phyloP scores from a whole-genome alignment of 2,329 filamentous ascomycete genomes.

The Fusarium sp. region DNA sequence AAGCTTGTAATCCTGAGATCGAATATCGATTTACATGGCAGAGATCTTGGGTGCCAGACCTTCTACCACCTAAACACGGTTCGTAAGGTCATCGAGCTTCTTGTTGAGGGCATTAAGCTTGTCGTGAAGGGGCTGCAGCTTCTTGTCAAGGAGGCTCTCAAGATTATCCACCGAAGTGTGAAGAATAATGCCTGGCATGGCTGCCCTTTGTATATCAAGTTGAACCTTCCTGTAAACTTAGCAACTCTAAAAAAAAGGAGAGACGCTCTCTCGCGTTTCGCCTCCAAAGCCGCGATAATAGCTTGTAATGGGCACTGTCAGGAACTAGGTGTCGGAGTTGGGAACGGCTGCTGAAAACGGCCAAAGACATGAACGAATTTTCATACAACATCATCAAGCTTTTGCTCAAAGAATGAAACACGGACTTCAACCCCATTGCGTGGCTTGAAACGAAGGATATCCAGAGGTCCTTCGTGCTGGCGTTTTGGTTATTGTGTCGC shows the following conservation, averaged over 20 bases:
- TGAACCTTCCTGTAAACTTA: neutral
- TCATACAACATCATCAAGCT: neutral
- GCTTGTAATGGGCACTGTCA: neutral
- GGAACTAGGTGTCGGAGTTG: neutral
- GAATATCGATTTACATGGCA: neutral
- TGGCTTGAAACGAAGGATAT: neutral
- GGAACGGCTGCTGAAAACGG: neutral
- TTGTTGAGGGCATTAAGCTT: neutral
- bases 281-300: neutral
- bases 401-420: neutral
- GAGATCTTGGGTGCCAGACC: neutral
- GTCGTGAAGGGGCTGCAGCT: neutral
- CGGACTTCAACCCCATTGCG: neutral
- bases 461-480: neutral
- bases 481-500: neutral
- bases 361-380: neutral
- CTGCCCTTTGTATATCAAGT: neutral
- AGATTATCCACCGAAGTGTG: neutral
- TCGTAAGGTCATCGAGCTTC: neutral
- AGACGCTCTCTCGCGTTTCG: neutral
- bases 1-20: neutral
- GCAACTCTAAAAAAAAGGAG: neutral
- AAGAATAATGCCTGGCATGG: neutral
- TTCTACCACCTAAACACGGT: neutral
- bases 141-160: neutral